Evolutionary conservation across 257 asterid species (phyloP), one percentile per base, ranked within the genome.

Genomic region (Capsicum chinense): DNA sequence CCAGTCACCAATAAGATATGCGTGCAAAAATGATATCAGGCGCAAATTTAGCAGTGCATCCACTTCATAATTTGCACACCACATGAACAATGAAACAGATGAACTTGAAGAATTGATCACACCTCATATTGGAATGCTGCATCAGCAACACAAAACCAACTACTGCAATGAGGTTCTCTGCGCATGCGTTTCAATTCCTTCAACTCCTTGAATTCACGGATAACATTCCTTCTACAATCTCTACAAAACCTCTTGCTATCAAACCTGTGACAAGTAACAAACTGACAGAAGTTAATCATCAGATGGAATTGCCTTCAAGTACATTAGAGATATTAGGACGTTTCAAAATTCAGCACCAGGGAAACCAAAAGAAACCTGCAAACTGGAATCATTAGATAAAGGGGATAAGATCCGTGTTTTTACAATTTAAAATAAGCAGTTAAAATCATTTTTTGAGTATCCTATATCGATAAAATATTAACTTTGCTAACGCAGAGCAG

Each of bases 161-260:
- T 91, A 82, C 97, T 95, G 90, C 99, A 97, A 57, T 93, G 94
- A 80, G 98, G 91, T 86, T 93, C 95, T 89, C 90, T 93, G 73
- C 93, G 90, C 91, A 91, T 89, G 88, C 99, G 94, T 88, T 93
- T 95, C 80, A 97, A 91, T 84, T 97, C 99, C 91, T 95, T 97
- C 84, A 97, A 92, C 92, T 95, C 98, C 90, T 95, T 97, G 83
- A 95, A 97, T 90, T 97, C 99, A 3, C 99, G 97, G 81, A 97
- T 93, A 69, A 97, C 99, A 86, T 97, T 97, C 90, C 95, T 95
- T 88, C 98, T 88, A 93, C 99, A 97, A 87, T 97, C 99, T 93
- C 98, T 91, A 85, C 99, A 97, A 86, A 97, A 97, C 89, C 98
- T 92, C 90, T 97, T 95, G 94, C 97, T 93, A 83, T 97, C 98